Conservation (phyloP, 1,284 basidiomycete species). For the Wolfiporia cocos region DNA sequence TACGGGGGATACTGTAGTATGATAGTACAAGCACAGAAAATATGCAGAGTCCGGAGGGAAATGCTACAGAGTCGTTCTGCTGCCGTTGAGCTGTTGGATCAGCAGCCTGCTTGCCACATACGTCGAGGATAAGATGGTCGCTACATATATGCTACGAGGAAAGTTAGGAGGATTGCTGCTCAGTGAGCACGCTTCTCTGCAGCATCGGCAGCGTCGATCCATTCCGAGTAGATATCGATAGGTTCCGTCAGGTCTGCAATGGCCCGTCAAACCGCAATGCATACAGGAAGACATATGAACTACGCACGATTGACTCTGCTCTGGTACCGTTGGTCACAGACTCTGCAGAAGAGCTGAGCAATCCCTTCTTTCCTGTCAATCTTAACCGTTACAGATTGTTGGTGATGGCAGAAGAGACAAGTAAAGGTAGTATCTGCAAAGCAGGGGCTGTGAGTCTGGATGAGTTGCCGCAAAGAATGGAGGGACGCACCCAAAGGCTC, state of each 20-base stretch:
- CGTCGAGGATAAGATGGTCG: no score
- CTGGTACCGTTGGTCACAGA: slow-evolving; percentile 79
- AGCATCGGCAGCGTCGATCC: slow-evolving; percentile 88
- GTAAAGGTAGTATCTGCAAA: slow-evolving; percentile 68
- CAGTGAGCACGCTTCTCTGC: slow-evolving; percentile 67
- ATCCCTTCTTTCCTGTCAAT: slow-evolving; percentile 81
- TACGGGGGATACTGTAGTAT: background rate
- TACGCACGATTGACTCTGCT: slow-evolving; percentile 79
- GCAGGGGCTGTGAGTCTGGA: slow-evolving; percentile 3
- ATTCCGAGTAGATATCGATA: slow-evolving; percentile 87
- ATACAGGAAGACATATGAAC: slow-evolving; percentile 11
- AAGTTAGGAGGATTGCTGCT: no score
- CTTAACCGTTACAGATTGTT: slow-evolving; percentile 83
- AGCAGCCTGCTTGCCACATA: no score
- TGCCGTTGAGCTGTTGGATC: no score
- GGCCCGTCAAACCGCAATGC: slow-evolving; percentile 8
- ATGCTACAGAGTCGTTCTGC: slow-evolving; percentile 17
- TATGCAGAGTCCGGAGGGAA: background rate
- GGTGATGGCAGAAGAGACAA: slow-evolving; percentile 89
- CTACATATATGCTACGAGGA: no score
- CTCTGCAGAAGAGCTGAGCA: slow-evolving; percentile 69
- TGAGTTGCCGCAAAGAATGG: slow-evolving; percentile 3
- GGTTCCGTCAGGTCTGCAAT: slow-evolving; percentile 74
- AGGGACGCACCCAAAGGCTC: slow-evolving; percentile 58
- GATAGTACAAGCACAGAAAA: background rate